Conservation (phyloP, 306 rosid species). For the Vigna angularis region DNA sequence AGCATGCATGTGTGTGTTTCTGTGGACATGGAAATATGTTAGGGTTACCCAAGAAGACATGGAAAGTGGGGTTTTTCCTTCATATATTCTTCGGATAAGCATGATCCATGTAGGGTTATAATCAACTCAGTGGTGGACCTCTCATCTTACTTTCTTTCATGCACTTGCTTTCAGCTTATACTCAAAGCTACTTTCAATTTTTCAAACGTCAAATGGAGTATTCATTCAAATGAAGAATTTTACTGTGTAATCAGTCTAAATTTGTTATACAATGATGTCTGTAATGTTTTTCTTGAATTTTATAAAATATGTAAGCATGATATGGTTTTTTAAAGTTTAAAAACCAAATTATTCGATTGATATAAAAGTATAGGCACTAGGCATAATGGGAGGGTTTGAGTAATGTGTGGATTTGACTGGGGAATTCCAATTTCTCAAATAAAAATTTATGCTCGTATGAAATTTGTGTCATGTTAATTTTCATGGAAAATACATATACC, state of each 20-base stretch:
- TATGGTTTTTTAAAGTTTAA: too few relatives aligned
- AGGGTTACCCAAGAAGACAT: not conserved
- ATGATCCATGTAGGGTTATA: not conserved
- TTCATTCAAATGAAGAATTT: not conserved
- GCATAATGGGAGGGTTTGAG: too few relatives aligned
- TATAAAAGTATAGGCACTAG: too few relatives aligned
- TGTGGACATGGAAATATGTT: not conserved
- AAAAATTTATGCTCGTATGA: too few relatives aligned
- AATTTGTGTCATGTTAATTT: too few relatives aligned
- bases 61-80: not conserved
- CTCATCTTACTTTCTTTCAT: not conserved
- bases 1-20: not conserved
- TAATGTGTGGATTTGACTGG: too few relatives aligned
- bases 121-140: conserved; percentile 9
- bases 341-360: too few relatives aligned
- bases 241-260: not conserved
- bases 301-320: too few relatives aligned
- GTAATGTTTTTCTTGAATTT: too few relatives aligned
- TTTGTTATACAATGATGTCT: too few relatives aligned
- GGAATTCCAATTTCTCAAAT: too few relatives aligned
- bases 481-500: too few relatives aligned
- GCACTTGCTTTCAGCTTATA: not conserved
- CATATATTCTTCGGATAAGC: not conserved
- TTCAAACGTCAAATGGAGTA: not conserved
- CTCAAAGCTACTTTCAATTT: not conserved